Conservation (phyloP, 2,329 filamentous ascomycete species). For the Peltaster fructicola region DNA sequence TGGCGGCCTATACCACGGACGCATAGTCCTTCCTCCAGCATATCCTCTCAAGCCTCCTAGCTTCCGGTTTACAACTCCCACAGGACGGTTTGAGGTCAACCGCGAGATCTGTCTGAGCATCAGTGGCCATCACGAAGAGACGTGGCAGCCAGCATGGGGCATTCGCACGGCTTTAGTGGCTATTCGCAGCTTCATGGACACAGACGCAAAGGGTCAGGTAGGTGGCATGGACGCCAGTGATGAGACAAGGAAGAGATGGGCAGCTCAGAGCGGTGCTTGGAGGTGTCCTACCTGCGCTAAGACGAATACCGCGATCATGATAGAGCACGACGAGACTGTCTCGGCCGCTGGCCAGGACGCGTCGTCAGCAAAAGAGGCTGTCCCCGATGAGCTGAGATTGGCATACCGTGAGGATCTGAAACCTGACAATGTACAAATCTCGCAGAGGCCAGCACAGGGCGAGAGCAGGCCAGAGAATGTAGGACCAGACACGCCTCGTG, state of each 20-base stretch:
- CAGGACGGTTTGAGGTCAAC: slow-evolving; percentile 86
- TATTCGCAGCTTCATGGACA: slow-evolving; percentile 84
- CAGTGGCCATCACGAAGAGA: slow-evolving; percentile 89
- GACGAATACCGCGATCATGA: slow-evolving; percentile 56
- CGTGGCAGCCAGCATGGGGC: slow-evolving; percentile 97
- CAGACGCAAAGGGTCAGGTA: slow-evolving; percentile 69
- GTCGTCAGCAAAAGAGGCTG: slow-evolving; percentile 22
- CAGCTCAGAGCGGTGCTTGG: slow-evolving; percentile 47
- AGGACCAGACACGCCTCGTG: slow-evolving; percentile 3
- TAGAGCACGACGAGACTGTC: slow-evolving; percentile 46
- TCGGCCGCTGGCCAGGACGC: slow-evolving; percentile 27
- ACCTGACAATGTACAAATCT: too few relatives aligned
- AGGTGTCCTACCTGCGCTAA: slow-evolving; percentile 53
- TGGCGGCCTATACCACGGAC: slow-evolving; percentile 80
- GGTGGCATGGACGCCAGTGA: slow-evolving; percentile 69
- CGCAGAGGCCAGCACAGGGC: slow-evolving; percentile 7
- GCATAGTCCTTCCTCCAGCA: slow-evolving; percentile 72
- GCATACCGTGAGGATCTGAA: slow-evolving; percentile 57
- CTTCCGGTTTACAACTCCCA: slow-evolving; percentile 90
- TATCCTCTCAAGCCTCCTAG: slow-evolving; percentile 85
- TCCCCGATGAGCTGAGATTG: slow-evolving; percentile 43
- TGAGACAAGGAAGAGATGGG: slow-evolving; percentile 49
- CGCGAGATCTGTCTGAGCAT: slow-evolving; percentile 93
- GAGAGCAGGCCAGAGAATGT: slow-evolving; percentile 5
- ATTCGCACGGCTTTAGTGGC: slow-evolving; percentile 70